Percentiles rank a stretch among this genome's conserved stretches.
Evolutionary conservation across 176 grass and related monocot species (phyloP).

Genomic region (Ampelocalamus luodianensis): DNA sequence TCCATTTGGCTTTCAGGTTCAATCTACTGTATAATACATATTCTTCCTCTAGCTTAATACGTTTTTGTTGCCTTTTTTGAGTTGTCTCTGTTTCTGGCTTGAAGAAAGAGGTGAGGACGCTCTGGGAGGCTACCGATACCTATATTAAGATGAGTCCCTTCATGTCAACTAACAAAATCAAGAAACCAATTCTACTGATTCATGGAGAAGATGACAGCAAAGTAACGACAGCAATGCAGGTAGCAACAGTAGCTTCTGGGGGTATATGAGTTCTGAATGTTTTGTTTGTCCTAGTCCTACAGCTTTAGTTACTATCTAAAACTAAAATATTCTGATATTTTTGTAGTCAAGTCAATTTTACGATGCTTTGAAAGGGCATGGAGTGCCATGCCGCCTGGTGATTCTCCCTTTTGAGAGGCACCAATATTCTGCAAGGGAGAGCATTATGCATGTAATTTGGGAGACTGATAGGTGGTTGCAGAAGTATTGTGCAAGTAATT

Average conservation of each 20-base stretch:
- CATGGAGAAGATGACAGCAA: conserved; percentile 91
- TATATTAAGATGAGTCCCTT: conserved; percentile 92
- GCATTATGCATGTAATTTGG: conserved; percentile 91
- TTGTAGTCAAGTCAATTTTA: conserved; percentile 81
- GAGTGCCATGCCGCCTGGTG: conserved; percentile 68
- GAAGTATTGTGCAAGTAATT: conserved; percentile 65
- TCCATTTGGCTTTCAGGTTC: conserved; percentile 91
- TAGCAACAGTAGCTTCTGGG: conserved; percentile 38
- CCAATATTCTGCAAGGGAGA: conserved; percentile 74
- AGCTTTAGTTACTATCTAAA: conserved; percentile 16
- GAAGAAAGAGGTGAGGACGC: conserved; percentile 77
- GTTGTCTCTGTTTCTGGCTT: conserved; percentile 14
- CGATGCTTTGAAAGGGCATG: conserved; percentile 85
- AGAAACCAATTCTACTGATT: conserved; percentile 81
- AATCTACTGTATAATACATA: conserved; percentile 6
- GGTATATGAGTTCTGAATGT: conserved; percentile 16
- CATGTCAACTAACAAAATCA: conserved; percentile 88
- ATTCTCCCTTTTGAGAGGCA: conserved; percentile 81
- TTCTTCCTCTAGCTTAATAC: background rate
- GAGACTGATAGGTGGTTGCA: conserved; percentile 84
- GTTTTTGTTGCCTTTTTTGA: conserved; percentile 20
- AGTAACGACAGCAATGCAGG: conserved; percentile 85
- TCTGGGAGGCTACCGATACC: conserved; percentile 79
- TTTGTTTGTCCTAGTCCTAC: conserved; percentile 8
- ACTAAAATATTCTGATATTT: background rate